These are phyloP conservation scores for Leishmania arabica DNA, from an alignment of 208 protist species.

Conservation along the genomic window DNA sequence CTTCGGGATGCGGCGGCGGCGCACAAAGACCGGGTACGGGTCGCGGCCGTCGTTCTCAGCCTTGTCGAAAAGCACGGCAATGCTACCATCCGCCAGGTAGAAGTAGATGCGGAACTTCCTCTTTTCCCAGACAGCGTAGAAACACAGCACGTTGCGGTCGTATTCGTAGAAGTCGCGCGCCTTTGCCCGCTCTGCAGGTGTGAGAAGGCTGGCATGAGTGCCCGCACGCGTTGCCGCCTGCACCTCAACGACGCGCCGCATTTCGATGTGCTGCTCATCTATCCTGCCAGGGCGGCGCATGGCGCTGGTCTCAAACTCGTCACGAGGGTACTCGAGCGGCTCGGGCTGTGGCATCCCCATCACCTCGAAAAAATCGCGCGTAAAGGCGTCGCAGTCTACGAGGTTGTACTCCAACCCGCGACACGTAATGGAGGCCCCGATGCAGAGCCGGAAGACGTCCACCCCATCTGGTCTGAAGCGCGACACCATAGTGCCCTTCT, in stretches of 20 bases:
- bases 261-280: slow-evolving; percentile 73
- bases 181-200: slow-evolving; percentile 75
- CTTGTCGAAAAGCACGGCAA: slow-evolving; percentile 92
- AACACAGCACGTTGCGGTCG: slow-evolving; percentile 96
- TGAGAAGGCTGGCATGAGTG: slow-evolving; percentile 78
- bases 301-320: slow-evolving; percentile 73
- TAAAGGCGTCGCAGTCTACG: slow-evolving; percentile 95
- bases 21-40: slow-evolving; percentile 92
- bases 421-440: slow-evolving; percentile 82
- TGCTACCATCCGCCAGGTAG: slow-evolving; percentile 95
- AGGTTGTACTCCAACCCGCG: slow-evolving; percentile 92
- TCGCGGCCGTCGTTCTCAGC: slow-evolving; percentile 95
- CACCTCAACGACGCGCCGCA: slow-evolving; percentile 87
- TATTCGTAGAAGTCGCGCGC: slow-evolving; percentile 90
- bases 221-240: slow-evolving; percentile 61
- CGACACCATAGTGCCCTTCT: slow-evolving; percentile 87
- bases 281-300: slow-evolving; percentile 23
- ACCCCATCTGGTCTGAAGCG: slow-evolving; percentile 79
- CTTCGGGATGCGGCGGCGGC: slow-evolving; percentile 87
- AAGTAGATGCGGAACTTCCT: slow-evolving; percentile 93
- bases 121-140: slow-evolving; percentile 95
- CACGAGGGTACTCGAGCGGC: slow-evolving; percentile 71
- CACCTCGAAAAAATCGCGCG: slow-evolving; percentile 88
- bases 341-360: slow-evolving; percentile 79
- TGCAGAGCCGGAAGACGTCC: slow-evolving; percentile 74